Evolutionary conservation across 768 basidiomycete species (phyloP), one percentile per base, ranked within the genome.

Genomic region (Lactarius indigo): DNA sequence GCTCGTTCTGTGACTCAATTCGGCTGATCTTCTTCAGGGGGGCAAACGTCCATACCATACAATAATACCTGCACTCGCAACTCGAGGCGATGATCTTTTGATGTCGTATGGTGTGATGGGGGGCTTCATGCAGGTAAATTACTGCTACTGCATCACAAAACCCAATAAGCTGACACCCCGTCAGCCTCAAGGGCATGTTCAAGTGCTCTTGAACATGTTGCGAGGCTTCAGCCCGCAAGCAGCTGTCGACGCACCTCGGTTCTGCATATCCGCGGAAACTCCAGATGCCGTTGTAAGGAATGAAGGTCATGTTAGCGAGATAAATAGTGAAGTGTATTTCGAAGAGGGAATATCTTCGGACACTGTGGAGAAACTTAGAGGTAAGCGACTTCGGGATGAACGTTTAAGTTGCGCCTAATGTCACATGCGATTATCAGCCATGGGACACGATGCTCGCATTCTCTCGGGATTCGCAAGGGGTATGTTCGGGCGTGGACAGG

Each of bases 171-270:
- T 68, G 65, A 60, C 62, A 63, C 42, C 63, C 57, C 33, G 50
- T 47, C 31, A 97, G 85, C 96, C 96, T 1, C 95, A 96, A 82
- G 96, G 97, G 0, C 96, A 98, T 71, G 84, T 98, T 4, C 97
- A 99, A 77, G 95, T 98, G 8, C 81, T 98, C 30, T 77, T 98
- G 33, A 97, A 95, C 74, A 84, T 97, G 60, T 83, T 98, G 31
- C 85, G 94, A 56, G 96, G 96, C 2, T 92, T 87, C 75, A 90
- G 88, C 2, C 84, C 87, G 0, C 97, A 99, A 78, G 87, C 92
- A 3, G 92, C 95, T 17, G 84, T 99, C 42, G 96, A 98, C 76
- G 90, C 94, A 0, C 96, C 96, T 10, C 87, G 96, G 17, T 97
- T 98, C 79, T 98, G 96, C 74, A 98, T 98, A 65, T 95, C 94